Percentiles rank a stretch among this genome's conserved stretches.
These are phyloP conservation scores for Boechera stricta DNA, from an alignment of 345 rosid species.

Conservation along the genomic window DNA sequence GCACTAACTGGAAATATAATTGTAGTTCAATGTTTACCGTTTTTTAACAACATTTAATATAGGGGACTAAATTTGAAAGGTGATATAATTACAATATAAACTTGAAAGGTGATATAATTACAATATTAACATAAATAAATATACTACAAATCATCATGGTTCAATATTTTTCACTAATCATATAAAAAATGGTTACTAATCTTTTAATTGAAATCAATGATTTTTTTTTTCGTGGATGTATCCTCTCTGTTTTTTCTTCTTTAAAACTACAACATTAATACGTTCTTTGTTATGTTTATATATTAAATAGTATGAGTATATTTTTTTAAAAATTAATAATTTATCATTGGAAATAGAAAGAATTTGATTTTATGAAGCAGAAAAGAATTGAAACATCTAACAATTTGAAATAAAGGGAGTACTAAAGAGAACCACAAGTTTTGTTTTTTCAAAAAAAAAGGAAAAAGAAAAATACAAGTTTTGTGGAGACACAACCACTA, in stretches of 20 bases:
- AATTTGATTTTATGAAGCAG: no score
- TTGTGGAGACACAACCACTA: no score
- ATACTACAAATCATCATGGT: neutral
- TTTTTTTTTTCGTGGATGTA: neutral
- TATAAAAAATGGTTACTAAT: neutral
- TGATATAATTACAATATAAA: neutral
- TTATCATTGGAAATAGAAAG: neutral
- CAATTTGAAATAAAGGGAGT: no score
- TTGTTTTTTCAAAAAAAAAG: no score
- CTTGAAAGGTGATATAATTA: neutral
- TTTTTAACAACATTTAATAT: neutral
- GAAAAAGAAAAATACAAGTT: neutral
- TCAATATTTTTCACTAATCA: neutral
- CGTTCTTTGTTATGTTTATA: neutral
- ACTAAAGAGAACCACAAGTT: no score
- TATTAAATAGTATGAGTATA: neutral
- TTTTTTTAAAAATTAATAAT: neutral
- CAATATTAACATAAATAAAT: neutral
- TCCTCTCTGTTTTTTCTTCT: neutral
- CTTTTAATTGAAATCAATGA: neutral
- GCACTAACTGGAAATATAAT: neutral
- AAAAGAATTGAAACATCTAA: no score
- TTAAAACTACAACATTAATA: neutral
- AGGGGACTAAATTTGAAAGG: no score
- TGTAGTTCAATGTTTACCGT: neutral